Evolutionary conservation across 2,329 filamentous ascomycete genomes (phyloP).

Genomic region (Pseudopithomyces chartarum): DNA sequence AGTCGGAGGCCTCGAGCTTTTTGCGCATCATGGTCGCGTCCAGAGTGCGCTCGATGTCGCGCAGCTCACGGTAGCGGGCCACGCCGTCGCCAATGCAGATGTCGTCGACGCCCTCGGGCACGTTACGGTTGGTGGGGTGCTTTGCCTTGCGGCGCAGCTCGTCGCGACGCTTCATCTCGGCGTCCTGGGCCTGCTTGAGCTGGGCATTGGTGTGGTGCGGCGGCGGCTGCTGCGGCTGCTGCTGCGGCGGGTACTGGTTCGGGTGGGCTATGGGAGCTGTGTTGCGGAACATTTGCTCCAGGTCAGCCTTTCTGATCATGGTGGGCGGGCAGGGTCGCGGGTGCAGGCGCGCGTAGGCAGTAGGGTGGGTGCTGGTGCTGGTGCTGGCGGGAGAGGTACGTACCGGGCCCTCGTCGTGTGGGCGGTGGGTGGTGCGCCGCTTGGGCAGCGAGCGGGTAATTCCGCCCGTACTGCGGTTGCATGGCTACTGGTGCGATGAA

Average conservation of each 20-base stretch:
- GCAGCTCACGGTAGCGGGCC: slow-evolving; percentile 79
- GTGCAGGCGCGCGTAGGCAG: slow-evolving; percentile 16
- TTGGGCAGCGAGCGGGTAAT: slow-evolving; percentile 48
- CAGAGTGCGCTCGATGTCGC: slow-evolving; percentile 83
- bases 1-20: slow-evolving; percentile 86
- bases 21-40: slow-evolving; percentile 96
- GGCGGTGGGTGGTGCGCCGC: slow-evolving; percentile 42
- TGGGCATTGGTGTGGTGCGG: slow-evolving; percentile 49
- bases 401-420: slow-evolving; percentile 52
- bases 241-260: slow-evolving; percentile 52
- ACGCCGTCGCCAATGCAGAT: slow-evolving; percentile 81
- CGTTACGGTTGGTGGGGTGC: slow-evolving; percentile 92
- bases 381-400: slow-evolving; percentile 27
- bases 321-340: slow-evolving; percentile 8
- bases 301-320: slow-evolving; percentile 56
- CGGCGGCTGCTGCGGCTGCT: slow-evolving; percentile 36
- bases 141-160: slow-evolving; percentile 78
- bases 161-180: slow-evolving; percentile 61
- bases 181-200: slow-evolving; percentile 49
- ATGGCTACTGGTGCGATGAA: slow-evolving; percentile 37
- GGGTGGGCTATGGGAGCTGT: slow-evolving; percentile 54
- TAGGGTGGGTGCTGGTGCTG: not conserved
- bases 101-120: slow-evolving; percentile 84
- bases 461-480: slow-evolving; percentile 51
- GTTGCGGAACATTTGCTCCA: slow-evolving; percentile 52